These are phyloP conservation scores for Plasmodium sp. DNA, from an alignment of 169 alveolate genomes.

Conservation along the genomic window DNA sequence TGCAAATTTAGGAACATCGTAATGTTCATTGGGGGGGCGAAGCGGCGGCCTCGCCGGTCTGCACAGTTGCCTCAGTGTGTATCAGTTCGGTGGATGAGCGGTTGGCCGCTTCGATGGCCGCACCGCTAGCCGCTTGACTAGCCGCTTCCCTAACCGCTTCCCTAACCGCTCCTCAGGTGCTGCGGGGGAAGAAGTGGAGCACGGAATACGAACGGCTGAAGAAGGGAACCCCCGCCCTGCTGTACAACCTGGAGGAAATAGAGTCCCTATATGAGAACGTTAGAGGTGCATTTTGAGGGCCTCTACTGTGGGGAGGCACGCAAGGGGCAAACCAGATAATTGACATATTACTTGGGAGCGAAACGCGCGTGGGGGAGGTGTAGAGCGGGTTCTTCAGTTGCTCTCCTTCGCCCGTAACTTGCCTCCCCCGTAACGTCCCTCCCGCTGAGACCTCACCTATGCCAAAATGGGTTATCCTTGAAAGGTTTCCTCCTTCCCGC, in stretches of 20 bases:
- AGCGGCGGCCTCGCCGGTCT: not conserved
- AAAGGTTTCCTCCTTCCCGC: not conserved
- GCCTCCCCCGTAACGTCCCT: not conserved
- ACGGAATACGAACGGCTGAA: slow-evolving; percentile 43
- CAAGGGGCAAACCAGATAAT: not conserved
- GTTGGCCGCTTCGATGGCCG: not conserved
- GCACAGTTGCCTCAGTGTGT: not conserved
- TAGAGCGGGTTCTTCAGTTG: not conserved
- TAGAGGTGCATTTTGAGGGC: slow-evolving; percentile 6
- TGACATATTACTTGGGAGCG: not conserved
- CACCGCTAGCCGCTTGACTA: not conserved
- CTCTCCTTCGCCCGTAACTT: not conserved
- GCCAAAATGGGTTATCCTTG: not conserved
- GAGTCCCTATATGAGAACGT: slow-evolving; percentile 37
- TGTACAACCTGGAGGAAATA: slow-evolving; percentile 43
- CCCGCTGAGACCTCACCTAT: not conserved
- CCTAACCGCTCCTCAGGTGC: slow-evolving; percentile 14
- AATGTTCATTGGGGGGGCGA: not conserved
- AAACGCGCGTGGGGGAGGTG: not conserved
- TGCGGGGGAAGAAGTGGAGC: slow-evolving; percentile 74
- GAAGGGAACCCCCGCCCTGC: not conserved
- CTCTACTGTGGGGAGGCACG: not conserved
- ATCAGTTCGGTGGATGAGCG: too few species aligned
- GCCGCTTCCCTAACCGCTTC: not conserved
- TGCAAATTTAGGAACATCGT: slow-evolving; percentile 73